Base-by-base conservation (phyloP, 495 filamentous ascomycete species). In the Lasiosphaeriaceae sp. region DNA sequence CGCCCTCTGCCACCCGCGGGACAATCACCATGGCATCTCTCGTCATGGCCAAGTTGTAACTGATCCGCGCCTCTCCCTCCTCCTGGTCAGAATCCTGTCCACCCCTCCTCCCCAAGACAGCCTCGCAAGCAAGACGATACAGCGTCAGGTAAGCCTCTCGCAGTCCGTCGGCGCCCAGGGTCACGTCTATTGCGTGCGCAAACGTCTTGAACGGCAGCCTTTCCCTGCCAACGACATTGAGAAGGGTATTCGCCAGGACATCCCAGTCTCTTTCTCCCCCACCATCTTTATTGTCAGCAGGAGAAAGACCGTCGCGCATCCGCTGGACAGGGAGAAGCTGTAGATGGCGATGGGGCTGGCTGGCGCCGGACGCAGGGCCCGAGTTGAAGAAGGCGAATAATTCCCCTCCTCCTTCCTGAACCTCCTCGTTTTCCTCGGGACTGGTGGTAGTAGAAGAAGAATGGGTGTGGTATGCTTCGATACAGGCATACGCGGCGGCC, bases 351-450 rank as follows among this genome's bases (percentile, higher is more conserved):
- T 93, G 90, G 1, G 87, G 81, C 69, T 95, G 89, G 52, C 84
- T 88, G 5, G 89, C 88, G 0, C 90, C 90, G n/a, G 85, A 90
- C 49, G 86, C 77, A 1, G 80, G 71, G 11, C 90, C 90, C 24
- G 85, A 89, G 63, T 95, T 95, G 77, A 91, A 95, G 70, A 94
- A 95, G 12, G 84, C 88, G 63, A 86, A 92, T 1, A 95, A 70
- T 39, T 77, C 65, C 8, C 50, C 59, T 8, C 29, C 61, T 3
- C 60, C 29, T 50, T 52, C 19, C 31, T 35, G 51, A 17, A 82
- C n/a, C n/a, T n/a, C n/a, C n/a, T n/a, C n/a, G n/a, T n/a, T n/a
- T n/a, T n/a, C n/a, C n/a, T n/a, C n/a, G n/a, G n/a, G n/a, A n/a
- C n/a, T n/a, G n/a, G n/a, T n/a, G n/a, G n/a, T n/a, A n/a, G n/a